Base-by-base conservation (phyloP, 225 moss, liverwort and hornwort genomes). In the Bryum argenteum region DNA sequence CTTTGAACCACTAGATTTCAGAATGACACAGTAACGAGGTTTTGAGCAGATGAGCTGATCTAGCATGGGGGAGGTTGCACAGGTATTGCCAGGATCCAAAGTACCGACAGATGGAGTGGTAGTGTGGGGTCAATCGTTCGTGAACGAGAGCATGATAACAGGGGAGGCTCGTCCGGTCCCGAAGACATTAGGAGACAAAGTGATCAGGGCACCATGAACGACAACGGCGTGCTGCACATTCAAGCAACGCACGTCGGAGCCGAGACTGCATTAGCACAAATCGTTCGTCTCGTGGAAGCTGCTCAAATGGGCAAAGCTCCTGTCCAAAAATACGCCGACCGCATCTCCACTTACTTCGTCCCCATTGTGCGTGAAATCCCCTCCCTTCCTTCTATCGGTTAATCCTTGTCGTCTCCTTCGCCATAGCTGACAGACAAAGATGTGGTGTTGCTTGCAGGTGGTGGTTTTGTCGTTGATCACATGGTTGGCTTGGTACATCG, bases 301-400 rank as follows among this genome's bases (percentile, higher is more conserved):
- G 91, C 91, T n/a, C 93, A 94, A 74, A 91, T 94, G 91, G 93
- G 91, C 45, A 94, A 94, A 79, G 94, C 94, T 23, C 94, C 94
- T 11, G 94, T 94, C 38, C 94, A 94, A 66, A 94, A 94, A 76
- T 88, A 84, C 18, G 93, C 93, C 41, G 91, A 92, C 76, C 83
- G 84, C 63, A 94, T 94, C 67, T 94, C 91, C 10, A 88, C 75
- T 53, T 91, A 83, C 53, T 94, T 94, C 58, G 94, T 94, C 62
- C 94, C 94, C 37, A 62, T 85, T 50, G 94, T 94, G 75, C 38
- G 43, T 43, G 22, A 28, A 45, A 24, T 18, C 45, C n/a, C n/a
- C 26, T 26, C 18, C 54, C 22, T 21, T n/a, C 28, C 18, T 24
- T 70, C n/a, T n/a, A n/a, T n/a, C n/a, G n/a, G n/a, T n/a, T n/a